Evolutionary conservation across 192 early-diverging fungal genomes (phyloP).

Genomic region (Haplosporangium gracile): DNA sequence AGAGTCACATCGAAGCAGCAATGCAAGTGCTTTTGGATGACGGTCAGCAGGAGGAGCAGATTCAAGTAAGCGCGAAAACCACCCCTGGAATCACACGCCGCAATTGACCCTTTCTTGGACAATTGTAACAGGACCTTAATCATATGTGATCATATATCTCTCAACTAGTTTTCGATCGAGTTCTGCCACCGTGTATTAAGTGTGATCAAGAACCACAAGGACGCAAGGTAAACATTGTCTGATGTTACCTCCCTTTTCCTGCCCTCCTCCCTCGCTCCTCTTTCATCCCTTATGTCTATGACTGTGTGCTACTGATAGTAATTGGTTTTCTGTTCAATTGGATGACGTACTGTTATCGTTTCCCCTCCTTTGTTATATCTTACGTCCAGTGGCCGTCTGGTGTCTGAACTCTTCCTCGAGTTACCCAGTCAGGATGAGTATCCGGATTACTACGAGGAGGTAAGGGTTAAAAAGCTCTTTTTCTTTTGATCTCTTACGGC

Average conservation of each 20-base stretch:
- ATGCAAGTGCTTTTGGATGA: constrained; percentile 40
- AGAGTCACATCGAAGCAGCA: constrained; percentile 46
- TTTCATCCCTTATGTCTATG: too few species aligned
- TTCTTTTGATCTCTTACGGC: constrained; percentile 71
- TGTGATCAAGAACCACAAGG: constrained; percentile 49
- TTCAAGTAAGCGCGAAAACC: constrained; percentile 24
- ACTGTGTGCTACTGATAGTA: not conserved
- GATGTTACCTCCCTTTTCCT: not conserved
- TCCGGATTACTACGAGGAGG: constrained; percentile 90
- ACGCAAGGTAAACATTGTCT: constrained; percentile 27
- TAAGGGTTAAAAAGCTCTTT: not conserved
- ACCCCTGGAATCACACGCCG: not conserved
- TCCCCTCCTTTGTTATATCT: not conserved
- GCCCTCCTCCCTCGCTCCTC: not conserved
- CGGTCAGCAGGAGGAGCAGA: constrained; percentile 34
- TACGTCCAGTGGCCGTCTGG: constrained; percentile 63
- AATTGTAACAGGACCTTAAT: not conserved
- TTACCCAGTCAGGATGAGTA: constrained; percentile 83
- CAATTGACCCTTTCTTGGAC: not conserved
- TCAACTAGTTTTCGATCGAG: constrained; percentile 36
- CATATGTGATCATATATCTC: not conserved
- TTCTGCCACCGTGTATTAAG: constrained; percentile 41
- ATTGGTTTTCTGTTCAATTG: not conserved
- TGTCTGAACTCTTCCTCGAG: constrained; percentile 84
- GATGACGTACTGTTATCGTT: not conserved